Evolutionary conservation across 2,329 filamentous ascomycete genomes (phyloP), one percentile per base, ranked within the genome.

Genomic region (Coleophoma eucalyptorum): DNA sequence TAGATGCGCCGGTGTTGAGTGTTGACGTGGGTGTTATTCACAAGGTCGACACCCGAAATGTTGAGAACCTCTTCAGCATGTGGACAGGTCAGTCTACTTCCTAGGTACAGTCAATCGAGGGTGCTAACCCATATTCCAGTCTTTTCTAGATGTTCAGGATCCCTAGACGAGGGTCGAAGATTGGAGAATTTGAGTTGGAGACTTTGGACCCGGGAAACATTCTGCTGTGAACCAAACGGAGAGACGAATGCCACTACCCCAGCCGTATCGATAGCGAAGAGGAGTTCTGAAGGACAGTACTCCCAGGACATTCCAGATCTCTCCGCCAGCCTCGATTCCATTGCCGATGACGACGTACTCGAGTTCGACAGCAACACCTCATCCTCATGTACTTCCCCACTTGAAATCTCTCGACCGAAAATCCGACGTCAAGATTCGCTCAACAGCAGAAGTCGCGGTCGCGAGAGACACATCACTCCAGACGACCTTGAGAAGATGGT

Each of bases 111-210:
- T 33, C 5, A 5, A 12, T 2, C 4, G 10, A 34, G 13, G 33
- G 32, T 40, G 34, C 32, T 37, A 47, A 47, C 20, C 32, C 45
- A 47, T 53, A 40, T 66, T 26, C 26, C 26, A 94, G 91, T 97
- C 54, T 97, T 97, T 67, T 93, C 91, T 47, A 90, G 91, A 72
- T 96, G 93, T 71, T 90, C 91, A 66, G 90, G 94, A 65, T 94
- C 92, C 48, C 87, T 97, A 68, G 90, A 96, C 67, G 89, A 97
- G 71, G 94, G 94, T 51, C 85, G 90, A 66, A 81, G 94, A 65
- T 77, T 97, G 67, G 94, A 97, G 69, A 97, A 99, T 73, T 77
- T 99, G 56, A 95, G 89, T 68, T 97, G 94, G 94, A 80, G 94
- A 62, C 75, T 97, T 55, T 97, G 92, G 93, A 95, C 90, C 63